Conservation (phyloP, 164 flowering plant species). For the Amborella trichopoda region DNA sequence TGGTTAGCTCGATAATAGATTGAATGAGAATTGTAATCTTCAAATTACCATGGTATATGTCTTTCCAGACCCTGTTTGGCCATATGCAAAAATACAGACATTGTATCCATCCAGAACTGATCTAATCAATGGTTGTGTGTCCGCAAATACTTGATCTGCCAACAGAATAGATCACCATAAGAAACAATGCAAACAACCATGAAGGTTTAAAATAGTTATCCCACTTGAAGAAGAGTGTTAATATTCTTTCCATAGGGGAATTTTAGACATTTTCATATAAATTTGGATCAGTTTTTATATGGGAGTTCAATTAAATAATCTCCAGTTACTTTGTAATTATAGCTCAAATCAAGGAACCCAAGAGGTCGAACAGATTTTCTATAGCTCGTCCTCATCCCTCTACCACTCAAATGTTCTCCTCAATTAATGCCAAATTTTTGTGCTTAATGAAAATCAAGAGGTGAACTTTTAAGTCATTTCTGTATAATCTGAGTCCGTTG, state of each 20-base stretch:
- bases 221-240: not conserved
- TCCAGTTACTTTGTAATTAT: not conserved
- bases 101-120: constrained; percentile 88
- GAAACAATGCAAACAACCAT: no score
- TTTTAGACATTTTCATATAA: not conserved
- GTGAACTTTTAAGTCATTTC: no score
- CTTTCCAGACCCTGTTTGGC: constrained; percentile 97
- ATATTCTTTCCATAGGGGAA: not conserved
- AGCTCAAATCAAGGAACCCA: no score
- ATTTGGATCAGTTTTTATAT: not conserved
- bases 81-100: constrained; percentile 94
- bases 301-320: not conserved
- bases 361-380: no score
- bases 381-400: no score
- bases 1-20: not conserved
- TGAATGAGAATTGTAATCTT: not conserved
- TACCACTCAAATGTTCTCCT: no score
- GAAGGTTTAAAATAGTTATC: not conserved
- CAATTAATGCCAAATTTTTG: no score
- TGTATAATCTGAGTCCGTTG: not conserved
- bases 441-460: no score
- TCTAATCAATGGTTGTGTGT: constrained; percentile 69
- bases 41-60: constrained; percentile 83
- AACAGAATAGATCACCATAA: not conserved
- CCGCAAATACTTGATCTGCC: constrained; percentile 76